phyloP scores from a whole-genome alignment of 1,284 basidiomycete genomes.

The Ustilago hordei region DNA sequence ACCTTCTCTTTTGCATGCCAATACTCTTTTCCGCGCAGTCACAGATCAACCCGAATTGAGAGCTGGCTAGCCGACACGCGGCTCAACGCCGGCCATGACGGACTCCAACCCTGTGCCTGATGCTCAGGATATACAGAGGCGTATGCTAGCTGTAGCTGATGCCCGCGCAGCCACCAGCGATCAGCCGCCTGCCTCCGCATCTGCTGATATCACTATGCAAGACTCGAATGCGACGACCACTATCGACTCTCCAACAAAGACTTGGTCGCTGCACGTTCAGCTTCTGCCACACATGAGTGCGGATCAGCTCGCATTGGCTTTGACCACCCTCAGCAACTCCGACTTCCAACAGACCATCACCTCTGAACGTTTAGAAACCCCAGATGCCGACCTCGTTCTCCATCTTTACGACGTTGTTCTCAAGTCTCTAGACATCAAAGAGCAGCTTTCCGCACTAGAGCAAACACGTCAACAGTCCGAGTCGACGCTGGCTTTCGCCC shows the following conservation, averaged over 20 bases:
- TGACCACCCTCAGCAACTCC: slow-evolving; percentile 25
- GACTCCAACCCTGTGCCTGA: slow-evolving; percentile 39
- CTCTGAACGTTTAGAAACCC: slow-evolving; percentile 32
- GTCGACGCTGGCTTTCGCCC: neutral
- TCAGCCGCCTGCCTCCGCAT: slow-evolving; percentile 10
- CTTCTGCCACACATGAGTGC: slow-evolving; percentile 27
- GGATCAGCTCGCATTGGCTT: slow-evolving; percentile 31
- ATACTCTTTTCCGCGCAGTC: slow-evolving; percentile 1
- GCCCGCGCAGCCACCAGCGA: slow-evolving; percentile 17
- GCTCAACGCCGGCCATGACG: slow-evolving; percentile 37
- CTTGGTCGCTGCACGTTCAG: slow-evolving; percentile 20
- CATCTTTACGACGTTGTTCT: slow-evolving; percentile 44
- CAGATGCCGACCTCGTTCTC: slow-evolving; percentile 40
- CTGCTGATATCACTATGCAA: slow-evolving; percentile 21
- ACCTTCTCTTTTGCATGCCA: slow-evolving; percentile 11
- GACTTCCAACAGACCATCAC: slow-evolving; percentile 18
- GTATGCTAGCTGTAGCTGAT: slow-evolving; percentile 27
- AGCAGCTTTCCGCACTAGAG: slow-evolving; percentile 16
- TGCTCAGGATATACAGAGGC: slow-evolving; percentile 46
- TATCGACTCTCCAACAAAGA: neutral
- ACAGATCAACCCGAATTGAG: neutral
- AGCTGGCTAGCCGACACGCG: slow-evolving; percentile 17
- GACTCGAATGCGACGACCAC: slow-evolving; percentile 13
- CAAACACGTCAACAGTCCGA: slow-evolving; percentile 17
- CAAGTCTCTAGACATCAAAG: slow-evolving; percentile 20